A percentile compares a stretch with the other conserved stretches of the same genome.
These are phyloP conservation scores for Penicillium manginii DNA, from an alignment of 495 filamentous ascomycete species.

Conservation along the genomic window DNA sequence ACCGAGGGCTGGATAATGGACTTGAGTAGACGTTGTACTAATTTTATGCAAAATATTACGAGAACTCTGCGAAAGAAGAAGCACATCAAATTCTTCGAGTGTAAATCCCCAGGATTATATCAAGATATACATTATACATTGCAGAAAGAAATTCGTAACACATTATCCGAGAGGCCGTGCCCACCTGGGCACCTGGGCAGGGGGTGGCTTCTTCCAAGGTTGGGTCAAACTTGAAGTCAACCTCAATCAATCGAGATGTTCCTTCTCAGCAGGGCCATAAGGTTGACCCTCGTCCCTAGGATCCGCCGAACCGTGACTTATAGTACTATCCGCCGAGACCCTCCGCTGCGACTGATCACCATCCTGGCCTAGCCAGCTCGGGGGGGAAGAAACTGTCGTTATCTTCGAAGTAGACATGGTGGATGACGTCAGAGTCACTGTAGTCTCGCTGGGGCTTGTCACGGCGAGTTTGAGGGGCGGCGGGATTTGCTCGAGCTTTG, in stretches of 20 bases:
- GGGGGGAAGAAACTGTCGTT: conserved; percentile 50
- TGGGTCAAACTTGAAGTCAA: neutral
- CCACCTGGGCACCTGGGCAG: too few relatives aligned
- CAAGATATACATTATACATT: too few relatives aligned
- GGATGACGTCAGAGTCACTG: conserved; percentile 24
- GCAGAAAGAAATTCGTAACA: too few relatives aligned
- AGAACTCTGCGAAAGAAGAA: too few relatives aligned
- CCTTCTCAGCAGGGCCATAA: neutral
- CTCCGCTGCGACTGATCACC: conserved; percentile 10
- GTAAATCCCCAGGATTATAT: too few relatives aligned
- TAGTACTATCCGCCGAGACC: conserved; percentile 20
- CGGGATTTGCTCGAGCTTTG: neutral
- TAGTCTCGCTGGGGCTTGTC: conserved; percentile 7
- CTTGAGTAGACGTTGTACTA: too few relatives aligned
- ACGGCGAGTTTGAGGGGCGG: neutral
- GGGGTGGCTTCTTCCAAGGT: too few relatives aligned
- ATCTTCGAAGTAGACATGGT: conserved; percentile 47
- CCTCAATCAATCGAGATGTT: neutral
- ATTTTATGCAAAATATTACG: too few relatives aligned
- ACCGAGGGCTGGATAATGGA: too few relatives aligned
- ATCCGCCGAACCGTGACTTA: conserved; percentile 3
- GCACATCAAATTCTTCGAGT: too few relatives aligned
- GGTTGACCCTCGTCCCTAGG: neutral
- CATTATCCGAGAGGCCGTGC: neutral
- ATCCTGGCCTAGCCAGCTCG: conserved; percentile 35